These are phyloP conservation scores for Salix suchowensis DNA, from an alignment of 345 rosid genomes.

Conservation along the genomic window DNA sequence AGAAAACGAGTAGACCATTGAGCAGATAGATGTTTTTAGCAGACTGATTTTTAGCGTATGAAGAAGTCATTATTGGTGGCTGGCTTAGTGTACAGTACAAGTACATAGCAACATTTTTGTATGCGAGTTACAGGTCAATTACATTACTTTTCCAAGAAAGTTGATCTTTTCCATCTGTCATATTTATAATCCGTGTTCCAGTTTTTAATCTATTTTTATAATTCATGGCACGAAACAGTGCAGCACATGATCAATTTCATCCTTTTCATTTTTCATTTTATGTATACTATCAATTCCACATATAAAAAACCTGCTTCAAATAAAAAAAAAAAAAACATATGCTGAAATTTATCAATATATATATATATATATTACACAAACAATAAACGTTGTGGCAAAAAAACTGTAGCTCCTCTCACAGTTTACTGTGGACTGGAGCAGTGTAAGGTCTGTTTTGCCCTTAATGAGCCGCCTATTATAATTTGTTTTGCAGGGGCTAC, in stretches of 20 bases:
- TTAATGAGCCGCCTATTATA: no score
- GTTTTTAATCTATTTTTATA: neutral
- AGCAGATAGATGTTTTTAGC: neutral
- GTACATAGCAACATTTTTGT: neutral
- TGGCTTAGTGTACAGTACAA: neutral
- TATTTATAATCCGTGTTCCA: neutral
- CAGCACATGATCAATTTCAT: neutral
- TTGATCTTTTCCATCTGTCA: neutral
- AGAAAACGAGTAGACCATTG: neutral
- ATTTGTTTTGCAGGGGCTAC: no score
- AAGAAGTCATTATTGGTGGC: neutral
- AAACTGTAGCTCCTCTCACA: no score
- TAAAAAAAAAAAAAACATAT: no score
- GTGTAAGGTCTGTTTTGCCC: no score
- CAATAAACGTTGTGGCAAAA: no score
- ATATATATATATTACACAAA: no score
- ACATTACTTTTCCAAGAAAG: conserved; percentile 6
- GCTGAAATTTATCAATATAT: no score
- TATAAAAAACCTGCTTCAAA: no score
- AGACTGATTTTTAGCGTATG: neutral
- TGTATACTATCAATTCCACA: no score
- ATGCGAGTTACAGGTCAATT: neutral
- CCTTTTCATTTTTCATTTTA: no score
- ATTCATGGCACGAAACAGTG: neutral
- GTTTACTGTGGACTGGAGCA: no score